Conservation (phyloP, 2,329 filamentous ascomycete species). For the Plectosphaerella sp. region DNA sequence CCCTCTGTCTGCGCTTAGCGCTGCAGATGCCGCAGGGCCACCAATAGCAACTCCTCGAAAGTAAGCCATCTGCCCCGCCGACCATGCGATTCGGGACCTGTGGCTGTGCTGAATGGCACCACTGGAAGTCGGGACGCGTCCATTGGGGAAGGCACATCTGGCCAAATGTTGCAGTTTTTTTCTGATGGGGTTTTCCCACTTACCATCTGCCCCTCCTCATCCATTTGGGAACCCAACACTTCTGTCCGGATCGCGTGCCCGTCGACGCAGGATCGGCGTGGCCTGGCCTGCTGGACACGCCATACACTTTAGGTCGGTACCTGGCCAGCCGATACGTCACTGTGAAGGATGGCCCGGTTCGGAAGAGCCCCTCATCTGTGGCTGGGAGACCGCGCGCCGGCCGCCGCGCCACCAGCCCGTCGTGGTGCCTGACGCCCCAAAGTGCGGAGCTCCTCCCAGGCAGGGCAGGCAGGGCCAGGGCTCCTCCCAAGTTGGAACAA, state of each 20-base stretch:
- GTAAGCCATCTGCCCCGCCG: too few relatives aligned
- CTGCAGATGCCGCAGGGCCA: not conserved
- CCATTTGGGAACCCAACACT: too few relatives aligned
- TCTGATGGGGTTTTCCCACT: not conserved
- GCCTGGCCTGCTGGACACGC: too few relatives aligned
- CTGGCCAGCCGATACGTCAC: not conserved
- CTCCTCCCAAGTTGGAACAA: too few relatives aligned
- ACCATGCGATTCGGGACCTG: constrained; percentile 12
- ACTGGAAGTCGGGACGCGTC: not conserved
- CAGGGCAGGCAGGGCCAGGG: too few relatives aligned
- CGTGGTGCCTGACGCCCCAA: too few relatives aligned
- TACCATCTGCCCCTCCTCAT: too few relatives aligned
- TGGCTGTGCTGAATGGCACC: constrained; percentile 16
- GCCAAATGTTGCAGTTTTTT: not conserved
- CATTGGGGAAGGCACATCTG: not conserved
- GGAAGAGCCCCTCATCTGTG: not conserved
- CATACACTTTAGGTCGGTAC: not conserved
- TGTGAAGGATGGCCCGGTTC: not conserved
- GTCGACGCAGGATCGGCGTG: too few relatives aligned
- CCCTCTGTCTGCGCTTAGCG: not conserved
- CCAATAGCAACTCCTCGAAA: not conserved
- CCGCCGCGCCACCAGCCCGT: too few relatives aligned
- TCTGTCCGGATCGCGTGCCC: too few relatives aligned
- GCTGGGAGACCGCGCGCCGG: too few relatives aligned
- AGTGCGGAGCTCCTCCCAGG: too few relatives aligned